phyloP scores from a whole-genome alignment of 73 alveolate species.

The Stentor coeruleus region DNA sequence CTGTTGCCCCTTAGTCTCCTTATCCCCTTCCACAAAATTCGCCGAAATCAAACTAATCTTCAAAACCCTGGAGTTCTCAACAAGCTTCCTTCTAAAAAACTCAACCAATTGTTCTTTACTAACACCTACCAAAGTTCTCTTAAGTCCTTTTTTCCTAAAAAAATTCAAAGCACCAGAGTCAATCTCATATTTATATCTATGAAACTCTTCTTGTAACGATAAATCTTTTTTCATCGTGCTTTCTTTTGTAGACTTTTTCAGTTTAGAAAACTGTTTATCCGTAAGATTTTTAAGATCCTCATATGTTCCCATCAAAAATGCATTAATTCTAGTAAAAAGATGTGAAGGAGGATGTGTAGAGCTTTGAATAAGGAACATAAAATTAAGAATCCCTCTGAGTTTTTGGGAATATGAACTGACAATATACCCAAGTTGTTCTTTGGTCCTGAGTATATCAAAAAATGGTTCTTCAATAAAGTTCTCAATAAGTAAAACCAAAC shows the following conservation, averaged over 20 bases:
- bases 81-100: no score
- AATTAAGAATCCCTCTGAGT: slow-evolving; percentile 41
- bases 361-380: slow-evolving; percentile 53
- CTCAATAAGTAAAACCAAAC: neutral
- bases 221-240: slow-evolving; percentile 48
- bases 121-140: slow-evolving; percentile 55
- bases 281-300: slow-evolving; percentile 50
- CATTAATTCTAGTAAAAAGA: slow-evolving; percentile 42
- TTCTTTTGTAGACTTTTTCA: slow-evolving; percentile 46
- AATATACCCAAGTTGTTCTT: slow-evolving; percentile 76
- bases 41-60: no score
- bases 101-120: slow-evolving; percentile 31
- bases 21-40: no score
- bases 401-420: slow-evolving; percentile 26
- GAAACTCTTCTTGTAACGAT: slow-evolving; percentile 47
- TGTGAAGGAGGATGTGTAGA: slow-evolving; percentile 49
- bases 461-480: slow-evolving; percentile 61
- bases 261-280: slow-evolving; percentile 68
- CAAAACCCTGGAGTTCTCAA: no score
- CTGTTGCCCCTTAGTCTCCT: no score
- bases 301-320: slow-evolving; percentile 45
- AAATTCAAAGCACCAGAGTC: slow-evolving; percentile 50
- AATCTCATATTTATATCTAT: slow-evolving; percentile 54
- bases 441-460: slow-evolving; percentile 72
- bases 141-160: slow-evolving; percentile 51